Percentiles rank a stretch among this genome's conserved stretches.
These are phyloP conservation scores for Rhodotorula sp. DNA, from an alignment of 1,284 basidiomycete genomes.

Conservation along the genomic window DNA sequence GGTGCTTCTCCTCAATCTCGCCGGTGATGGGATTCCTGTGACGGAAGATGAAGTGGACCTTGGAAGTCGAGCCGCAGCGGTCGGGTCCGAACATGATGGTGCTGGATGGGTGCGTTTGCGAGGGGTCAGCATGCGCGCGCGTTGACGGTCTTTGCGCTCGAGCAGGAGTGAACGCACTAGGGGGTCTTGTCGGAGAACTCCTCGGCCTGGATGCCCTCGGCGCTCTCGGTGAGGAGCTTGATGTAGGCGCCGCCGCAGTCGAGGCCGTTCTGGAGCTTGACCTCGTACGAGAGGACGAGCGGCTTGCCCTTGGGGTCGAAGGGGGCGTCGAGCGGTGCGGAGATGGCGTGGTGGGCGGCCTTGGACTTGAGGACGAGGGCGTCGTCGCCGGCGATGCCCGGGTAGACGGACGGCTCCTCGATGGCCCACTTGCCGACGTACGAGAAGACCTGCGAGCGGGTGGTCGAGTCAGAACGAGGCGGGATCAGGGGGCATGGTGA, in stretches of 20 bases:
- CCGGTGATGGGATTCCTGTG: slow-evolving; percentile 88
- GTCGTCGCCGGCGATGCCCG: slow-evolving; percentile 53
- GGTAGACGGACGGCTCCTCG: slow-evolving; percentile 78
- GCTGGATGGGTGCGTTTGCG: not conserved
- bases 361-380: slow-evolving; percentile 64
- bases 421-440: slow-evolving; percentile 98
- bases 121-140: not conserved
- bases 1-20: slow-evolving; percentile 96
- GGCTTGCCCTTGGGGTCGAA: slow-evolving; percentile 85
- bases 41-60: slow-evolving; percentile 95
- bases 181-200: slow-evolving; percentile 97
- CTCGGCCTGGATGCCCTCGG: slow-evolving; percentile 79
- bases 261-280: slow-evolving; percentile 98
- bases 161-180: slow-evolving; percentile 77
- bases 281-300: slow-evolving; percentile 96
- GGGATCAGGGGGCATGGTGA: no score
- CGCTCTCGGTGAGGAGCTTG: slow-evolving; percentile 74
- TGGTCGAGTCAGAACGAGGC: no score
- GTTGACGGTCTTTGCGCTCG: no score
- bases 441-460: slow-evolving; percentile 63
- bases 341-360: slow-evolving; percentile 96
- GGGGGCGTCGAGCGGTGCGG: slow-evolving; percentile 77
- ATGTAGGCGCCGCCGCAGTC: slow-evolving; percentile 99
- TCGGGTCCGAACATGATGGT: slow-evolving; percentile 43
- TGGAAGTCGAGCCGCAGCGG: slow-evolving; percentile 52